Base-by-base conservation (phyloP, 2,329 filamentous ascomycete species). In the Microdochium bolleyi region DNA sequence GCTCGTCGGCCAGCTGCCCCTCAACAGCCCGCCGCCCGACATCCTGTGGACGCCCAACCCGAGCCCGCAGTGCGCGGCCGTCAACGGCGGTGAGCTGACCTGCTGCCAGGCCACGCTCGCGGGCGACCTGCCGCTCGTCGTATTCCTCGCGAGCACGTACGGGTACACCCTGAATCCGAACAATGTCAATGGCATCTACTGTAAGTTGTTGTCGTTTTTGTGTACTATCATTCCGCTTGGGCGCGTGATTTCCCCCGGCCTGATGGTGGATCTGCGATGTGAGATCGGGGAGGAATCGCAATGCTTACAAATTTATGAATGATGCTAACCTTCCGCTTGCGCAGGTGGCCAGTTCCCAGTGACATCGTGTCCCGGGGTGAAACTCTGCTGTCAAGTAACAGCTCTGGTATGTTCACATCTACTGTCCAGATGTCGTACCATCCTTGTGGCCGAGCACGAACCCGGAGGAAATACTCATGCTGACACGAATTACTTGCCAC, bases 371-470 rank as follows among this genome's bases (percentile, higher is more conserved):
- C 60, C 63, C 1, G 64, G 64, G 2, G 61, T 65, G 46, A 64
- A 62, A 50, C 37, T 67, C 19, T 68, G 65, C 56, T 67, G 65
- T 38, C 59, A 66, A 53, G 61, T 65, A 24, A 67, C 62, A 14
- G 57, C 58, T 2, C 49, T 67, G 50, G 65, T 66, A 53, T 63
- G 64, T 63, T n/a, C 25, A 11, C 19, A 30, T 22, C 14, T n/a
- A n/a, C n/a, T n/a, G n/a, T n/a, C n/a, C n/a, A n/a, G n/a, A n/a
- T n/a, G n/a, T n/a, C 30, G 8, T 34, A 8, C 30, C 8, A 34
- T 34, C 14, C 30, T 34, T 34, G 8, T 34, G 14, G 8, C 34
- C 11, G 34, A 16, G n/a, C 11, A 38, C 7, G 16, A 38, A 9
- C 4, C 19, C 19, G n/a, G 10, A 22, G 13, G 9, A 13, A 22